Evolutionary conservation across 2,329 filamentous ascomycete species (phyloP).

Genomic region (Xylaria sp.): DNA sequence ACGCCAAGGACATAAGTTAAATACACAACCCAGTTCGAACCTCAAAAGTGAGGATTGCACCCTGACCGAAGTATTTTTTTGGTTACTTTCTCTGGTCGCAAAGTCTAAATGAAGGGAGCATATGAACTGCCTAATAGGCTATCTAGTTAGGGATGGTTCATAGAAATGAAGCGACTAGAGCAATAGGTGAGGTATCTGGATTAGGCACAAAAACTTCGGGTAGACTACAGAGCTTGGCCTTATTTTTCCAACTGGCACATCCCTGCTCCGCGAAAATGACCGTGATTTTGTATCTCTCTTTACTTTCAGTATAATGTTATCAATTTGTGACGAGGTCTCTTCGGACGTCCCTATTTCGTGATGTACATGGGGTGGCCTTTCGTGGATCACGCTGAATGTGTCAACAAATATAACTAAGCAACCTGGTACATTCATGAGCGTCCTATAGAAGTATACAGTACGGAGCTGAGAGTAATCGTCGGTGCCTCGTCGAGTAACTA

Average conservation of each 20-base stretch:
- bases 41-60: too few species aligned
- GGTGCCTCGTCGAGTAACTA: not conserved
- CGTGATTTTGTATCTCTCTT: not conserved
- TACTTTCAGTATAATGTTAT: not conserved
- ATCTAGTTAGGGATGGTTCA: not conserved
- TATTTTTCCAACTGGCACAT: conserved; percentile 12
- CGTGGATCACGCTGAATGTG: not conserved
- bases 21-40: not conserved
- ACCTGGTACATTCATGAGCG: not conserved
- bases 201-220: too few species aligned
- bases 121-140: too few species aligned
- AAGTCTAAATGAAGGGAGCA: too few species aligned
- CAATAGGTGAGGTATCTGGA: not conserved
- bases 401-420: not conserved
- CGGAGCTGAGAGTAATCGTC: not conserved
- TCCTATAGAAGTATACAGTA: not conserved
- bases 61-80: too few species aligned
- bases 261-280: conserved; percentile 8
- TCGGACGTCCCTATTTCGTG: not conserved
- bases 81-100: too few species aligned
- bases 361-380: not conserved
- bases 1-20: not conserved
- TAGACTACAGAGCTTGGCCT: not conserved
- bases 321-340: not conserved
- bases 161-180: not conserved